Base-by-base conservation (phyloP, 2,329 filamentous ascomycete species). In the Volutella citrinella region DNA sequence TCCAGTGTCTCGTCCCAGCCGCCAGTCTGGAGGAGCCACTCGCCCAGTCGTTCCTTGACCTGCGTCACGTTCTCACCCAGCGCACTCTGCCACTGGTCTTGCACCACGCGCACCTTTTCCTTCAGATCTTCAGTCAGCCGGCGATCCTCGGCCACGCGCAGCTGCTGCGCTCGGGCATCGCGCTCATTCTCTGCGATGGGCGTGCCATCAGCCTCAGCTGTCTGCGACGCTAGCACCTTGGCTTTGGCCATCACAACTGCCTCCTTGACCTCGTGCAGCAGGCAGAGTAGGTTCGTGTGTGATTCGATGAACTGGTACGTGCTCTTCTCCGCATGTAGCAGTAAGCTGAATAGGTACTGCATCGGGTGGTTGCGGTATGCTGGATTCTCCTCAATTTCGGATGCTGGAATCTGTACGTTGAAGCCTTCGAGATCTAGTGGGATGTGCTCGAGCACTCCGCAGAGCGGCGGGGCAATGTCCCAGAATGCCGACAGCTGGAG, bases 301-400 rank as follows among this genome's bases (percentile, higher is more conserved):
- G 82, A 85, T 67, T 97, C 93, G 53, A 97, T 96, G 63, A 95
- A 97, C 60, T 97, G 93, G 55, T 95, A 94, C 8, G 88, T 91
- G 51, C 84, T 90, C 66, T 93, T 95, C 59, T 94, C 87, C 0
- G 89, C 84, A 53, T 97, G 91, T 6, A 82, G 76, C 8, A 98
- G 72, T 16, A 97, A 68, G 28, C 81, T 84, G 60, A 89, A 93
- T 0, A 98, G 74, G 58, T 98, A 97, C 62, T 96, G 88, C 56
- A 96, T 64, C 10, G 93, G 93, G 54, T 88, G 87, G 2, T 78
- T 68, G 45, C 77, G 74, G 58, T 96, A 97, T 13, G 74, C 73
- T 1, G 89, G 87, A 51, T 91, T 97, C 66, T 97, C 93, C 4
- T 82, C 80, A 46, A 83, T 84, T 61, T 98, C 93, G 13, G 78